These are phyloP conservation scores for Coemansia furcata DNA, from an alignment of 192 early-diverging fungal genomes.

Conservation along the genomic window DNA sequence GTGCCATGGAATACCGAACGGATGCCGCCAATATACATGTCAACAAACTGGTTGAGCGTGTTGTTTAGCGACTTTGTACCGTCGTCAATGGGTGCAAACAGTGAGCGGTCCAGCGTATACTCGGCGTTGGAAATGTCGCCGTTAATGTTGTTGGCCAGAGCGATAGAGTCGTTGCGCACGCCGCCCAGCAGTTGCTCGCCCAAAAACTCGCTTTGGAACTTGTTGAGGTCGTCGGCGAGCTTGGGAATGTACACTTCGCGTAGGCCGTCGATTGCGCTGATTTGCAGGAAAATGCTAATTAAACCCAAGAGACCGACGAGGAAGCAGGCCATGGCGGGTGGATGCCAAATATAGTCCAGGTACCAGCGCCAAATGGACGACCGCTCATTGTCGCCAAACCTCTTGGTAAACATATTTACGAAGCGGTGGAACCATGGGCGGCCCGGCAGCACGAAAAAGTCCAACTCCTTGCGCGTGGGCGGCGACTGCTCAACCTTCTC, in stretches of 20 bases:
- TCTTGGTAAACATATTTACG: constrained; percentile 11
- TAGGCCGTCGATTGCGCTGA: constrained; percentile 31
- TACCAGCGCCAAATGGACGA: constrained; percentile 51
- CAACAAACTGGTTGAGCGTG: constrained; percentile 42
- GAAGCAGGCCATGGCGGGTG: constrained; percentile 49
- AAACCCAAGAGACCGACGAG: constrained; percentile 40
- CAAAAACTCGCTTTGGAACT: constrained; percentile 30
- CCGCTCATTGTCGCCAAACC: constrained; percentile 19
- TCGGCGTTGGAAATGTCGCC: constrained; percentile 17
- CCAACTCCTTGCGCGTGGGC: constrained; percentile 36
- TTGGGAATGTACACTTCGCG: constrained; percentile 32
- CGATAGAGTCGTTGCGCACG: constrained; percentile 30
- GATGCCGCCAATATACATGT: constrained; percentile 31
- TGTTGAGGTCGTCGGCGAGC: constrained; percentile 18
- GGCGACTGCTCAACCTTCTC: constrained; percentile 16
- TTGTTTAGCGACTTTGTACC: constrained; percentile 34
- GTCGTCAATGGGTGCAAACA: constrained; percentile 42
- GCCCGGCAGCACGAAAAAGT: constrained; percentile 38
- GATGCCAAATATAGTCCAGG: constrained; percentile 38
- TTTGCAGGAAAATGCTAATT: constrained; percentile 21
- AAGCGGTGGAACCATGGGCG: constrained; percentile 20
- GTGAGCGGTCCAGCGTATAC: constrained; percentile 15
- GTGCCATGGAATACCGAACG: constrained; percentile 39
- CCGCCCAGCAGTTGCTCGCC: constrained; percentile 17
- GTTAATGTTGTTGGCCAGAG: constrained; percentile 36